These are phyloP conservation scores for Anthracocystis panici-leucophaei DNA, from an alignment of 1,284 basidiomycete species.

Conservation along the genomic window DNA sequence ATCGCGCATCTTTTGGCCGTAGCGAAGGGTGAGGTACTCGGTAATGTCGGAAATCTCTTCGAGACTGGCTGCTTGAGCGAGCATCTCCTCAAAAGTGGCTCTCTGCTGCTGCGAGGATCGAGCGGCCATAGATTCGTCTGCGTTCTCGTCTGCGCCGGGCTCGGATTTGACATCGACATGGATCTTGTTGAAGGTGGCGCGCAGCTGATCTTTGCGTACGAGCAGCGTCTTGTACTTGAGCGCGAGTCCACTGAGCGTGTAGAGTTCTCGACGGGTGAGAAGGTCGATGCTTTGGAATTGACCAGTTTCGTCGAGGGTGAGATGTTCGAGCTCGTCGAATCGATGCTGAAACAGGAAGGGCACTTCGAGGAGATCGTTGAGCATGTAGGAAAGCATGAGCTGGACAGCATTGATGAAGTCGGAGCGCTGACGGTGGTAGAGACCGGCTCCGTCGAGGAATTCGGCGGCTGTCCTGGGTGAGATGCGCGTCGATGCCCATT, in stretches of 20 bases:
- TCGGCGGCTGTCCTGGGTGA: constrained; percentile 75
- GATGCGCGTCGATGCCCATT: constrained; percentile 88
- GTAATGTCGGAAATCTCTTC: constrained; percentile 91
- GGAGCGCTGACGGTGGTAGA: constrained; percentile 75
- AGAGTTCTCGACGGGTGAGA: constrained; percentile 63
- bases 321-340: constrained; percentile 86
- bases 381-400: constrained; percentile 83
- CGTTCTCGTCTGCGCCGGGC: constrained; percentile 77
- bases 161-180: constrained; percentile 74
- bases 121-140: constrained; percentile 6
- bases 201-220: constrained; percentile 61
- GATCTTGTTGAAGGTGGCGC: constrained; percentile 56
- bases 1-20: constrained; percentile 71
- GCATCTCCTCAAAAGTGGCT: constrained; percentile 54
- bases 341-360: constrained; percentile 95
- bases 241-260: constrained; percentile 78
- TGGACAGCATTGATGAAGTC: constrained; percentile 85
- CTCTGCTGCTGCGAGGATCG: constrained; percentile 26
- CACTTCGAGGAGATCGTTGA: constrained; percentile 88
- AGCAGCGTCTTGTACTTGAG: constrained; percentile 67
- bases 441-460: constrained; percentile 75
- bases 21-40: constrained; percentile 90
- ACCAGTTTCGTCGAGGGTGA: constrained; percentile 67
- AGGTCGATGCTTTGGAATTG: constrained; percentile 51
- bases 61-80: constrained; percentile 73